Base-by-base conservation (phyloP, 2,329 filamentous ascomycete species). In the Arthrobotrys megalospora region DNA sequence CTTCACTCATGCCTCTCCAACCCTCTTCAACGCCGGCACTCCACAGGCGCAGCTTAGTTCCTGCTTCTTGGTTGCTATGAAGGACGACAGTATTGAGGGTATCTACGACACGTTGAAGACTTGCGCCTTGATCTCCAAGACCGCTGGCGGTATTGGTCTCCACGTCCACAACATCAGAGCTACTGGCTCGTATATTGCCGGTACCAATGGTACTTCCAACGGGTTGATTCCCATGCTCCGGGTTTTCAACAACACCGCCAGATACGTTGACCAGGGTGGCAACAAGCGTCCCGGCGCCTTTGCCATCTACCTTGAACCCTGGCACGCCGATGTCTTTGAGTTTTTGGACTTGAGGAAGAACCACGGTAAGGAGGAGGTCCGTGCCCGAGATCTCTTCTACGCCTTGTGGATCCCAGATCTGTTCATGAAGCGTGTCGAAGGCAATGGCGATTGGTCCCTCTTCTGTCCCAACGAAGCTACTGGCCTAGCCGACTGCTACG, bases 51-150 rank as follows among this genome's bases (percentile, higher is more conserved):
- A 99, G 86, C 88, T 99, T 82, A 96, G 96, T 1, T 99, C 96
- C 14, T 99, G 96, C 88, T 99, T 99, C 90, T 89, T 99, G 69
- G 93, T 99, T 81, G 96, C 98, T 85, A 98, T 99, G 92, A 99
- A 98, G 88, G 94, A 97, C 64, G 96, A 99, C 87, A 97, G 94
- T 86, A 99, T 99, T 83, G 96, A 99, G 81, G 96, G 96, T 82
- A 99, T 99, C 84, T 99, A 99, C 83, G 96, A 99, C 84, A 99
- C 96, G 16, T 89, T 99, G 82, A 99, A 99, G 90, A 98, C 93
- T 0, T 99, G 96, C 86, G 96, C 96, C 81, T 95, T 99, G 93
- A 99, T 99, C 86, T 99, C 96, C 84, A 99, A 99, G 90, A 98
- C 96, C 86, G 96, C 96, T 82, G 96, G 96, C 85, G 96, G 96